Evolutionary conservation across 306 rosid genomes (phyloP).

Genomic region (Herpetospermum pedunculosum): DNA sequence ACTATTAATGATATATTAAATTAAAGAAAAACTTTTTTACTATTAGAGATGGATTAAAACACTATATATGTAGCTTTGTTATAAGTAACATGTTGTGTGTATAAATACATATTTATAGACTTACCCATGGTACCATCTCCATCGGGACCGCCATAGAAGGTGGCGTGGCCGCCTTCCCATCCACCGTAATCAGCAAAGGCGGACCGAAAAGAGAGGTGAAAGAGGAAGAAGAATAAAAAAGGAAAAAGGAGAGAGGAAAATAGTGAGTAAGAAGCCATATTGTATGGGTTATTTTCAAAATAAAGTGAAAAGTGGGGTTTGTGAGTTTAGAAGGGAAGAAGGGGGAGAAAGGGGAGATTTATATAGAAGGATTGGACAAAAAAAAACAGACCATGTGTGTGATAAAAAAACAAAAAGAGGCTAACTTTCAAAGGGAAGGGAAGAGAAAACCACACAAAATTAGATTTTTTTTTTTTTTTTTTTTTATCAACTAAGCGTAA

Average conservation of each 20-base stretch:
- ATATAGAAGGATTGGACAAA: constrained; percentile 34
- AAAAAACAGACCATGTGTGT: constrained; percentile 4
- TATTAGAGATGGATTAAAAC: too few species aligned
- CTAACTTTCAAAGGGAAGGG: too few species aligned
- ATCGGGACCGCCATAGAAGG: constrained; percentile 98
- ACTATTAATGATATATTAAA: too few species aligned
- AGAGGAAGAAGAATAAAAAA: constrained; percentile 28
- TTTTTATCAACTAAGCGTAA: too few species aligned
- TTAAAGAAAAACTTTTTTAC: too few species aligned
- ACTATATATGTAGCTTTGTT: too few species aligned
- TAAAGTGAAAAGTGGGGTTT: background rate
- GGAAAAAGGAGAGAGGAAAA: constrained; percentile 30
- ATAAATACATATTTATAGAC: too few species aligned
- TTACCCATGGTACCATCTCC: constrained; percentile 97
- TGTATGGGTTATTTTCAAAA: background rate
- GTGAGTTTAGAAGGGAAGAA: background rate
- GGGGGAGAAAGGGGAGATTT: constrained; percentile 23
- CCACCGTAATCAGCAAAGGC: constrained; percentile 55
- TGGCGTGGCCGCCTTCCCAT: constrained; percentile 83
- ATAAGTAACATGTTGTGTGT: too few species aligned
- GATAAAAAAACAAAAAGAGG: background rate
- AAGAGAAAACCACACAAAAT: background rate
- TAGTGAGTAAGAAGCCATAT: constrained; percentile 17
- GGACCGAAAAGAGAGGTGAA: constrained; percentile 27
- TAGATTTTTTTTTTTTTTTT: background rate